A percentile compares a stretch with the other conserved stretches of the same genome.
Conservation (phyloP, 345 rosid species). For the Alliaria petiolata region DNA sequence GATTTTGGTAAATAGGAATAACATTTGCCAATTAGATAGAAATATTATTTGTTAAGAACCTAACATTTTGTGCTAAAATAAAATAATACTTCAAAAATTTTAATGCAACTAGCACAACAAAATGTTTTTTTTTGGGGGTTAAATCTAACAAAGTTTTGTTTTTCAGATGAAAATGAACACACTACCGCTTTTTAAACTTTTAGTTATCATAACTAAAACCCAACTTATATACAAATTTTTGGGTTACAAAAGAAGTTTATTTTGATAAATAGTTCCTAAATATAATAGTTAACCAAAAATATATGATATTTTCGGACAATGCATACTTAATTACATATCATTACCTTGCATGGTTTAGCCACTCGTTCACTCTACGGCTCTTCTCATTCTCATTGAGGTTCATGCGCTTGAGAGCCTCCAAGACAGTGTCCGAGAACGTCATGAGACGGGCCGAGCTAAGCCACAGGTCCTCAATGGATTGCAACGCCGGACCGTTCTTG, state of each 20-base stretch:
- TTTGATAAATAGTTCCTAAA: no score
- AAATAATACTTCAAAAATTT: neutral
- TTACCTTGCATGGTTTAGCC: conserved; percentile 61
- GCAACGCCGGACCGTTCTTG: conserved; percentile 72
- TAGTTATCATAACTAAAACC: neutral
- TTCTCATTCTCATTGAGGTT: conserved; percentile 59
- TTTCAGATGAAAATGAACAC: neutral
- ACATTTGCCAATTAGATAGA: neutral
- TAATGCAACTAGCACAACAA: conserved; percentile 32
- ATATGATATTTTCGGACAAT: neutral
- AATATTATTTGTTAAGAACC: neutral
- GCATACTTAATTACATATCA: neutral
- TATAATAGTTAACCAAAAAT: no score
- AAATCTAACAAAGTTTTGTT: neutral
- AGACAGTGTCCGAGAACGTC: conserved; percentile 70
- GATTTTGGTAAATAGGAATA: neutral
- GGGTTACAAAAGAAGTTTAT: no score
- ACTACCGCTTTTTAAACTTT: neutral
- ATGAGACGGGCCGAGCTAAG: conserved; percentile 64
- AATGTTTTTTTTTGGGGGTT: neutral
- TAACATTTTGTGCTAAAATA: neutral
- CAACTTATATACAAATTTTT: no score
- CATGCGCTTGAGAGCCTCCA: conserved; percentile 54
- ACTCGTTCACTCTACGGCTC: conserved; percentile 54
- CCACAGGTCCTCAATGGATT: conserved; percentile 85